A percentile compares a stretch with the other conserved stretches of the same genome.
Conservation (phyloP, 2,329 filamentous ascomycete genomes). For the Xylariaceae sp. region DNA sequence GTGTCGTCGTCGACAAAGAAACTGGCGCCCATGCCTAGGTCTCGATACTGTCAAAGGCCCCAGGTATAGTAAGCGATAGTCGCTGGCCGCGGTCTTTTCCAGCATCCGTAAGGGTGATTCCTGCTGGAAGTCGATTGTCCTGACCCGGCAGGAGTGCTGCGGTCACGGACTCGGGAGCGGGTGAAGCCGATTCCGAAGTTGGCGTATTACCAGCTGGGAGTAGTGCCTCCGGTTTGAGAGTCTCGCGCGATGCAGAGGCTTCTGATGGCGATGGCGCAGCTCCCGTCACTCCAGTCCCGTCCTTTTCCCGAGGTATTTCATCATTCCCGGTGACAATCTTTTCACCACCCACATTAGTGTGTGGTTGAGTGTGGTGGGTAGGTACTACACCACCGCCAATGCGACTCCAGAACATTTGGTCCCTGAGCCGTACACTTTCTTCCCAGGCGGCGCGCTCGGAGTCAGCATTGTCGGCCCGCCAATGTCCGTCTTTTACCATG, state of each 20-base stretch:
- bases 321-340: slow-evolving; percentile 33
- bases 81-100: slow-evolving; percentile 28
- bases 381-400: slow-evolving; percentile 89
- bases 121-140: slow-evolving; percentile 10
- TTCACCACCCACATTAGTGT: slow-evolving; percentile 22
- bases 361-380: slow-evolving; percentile 32
- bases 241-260: slow-evolving; percentile 9
- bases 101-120: slow-evolving; percentile 9
- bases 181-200: slow-evolving; percentile 1
- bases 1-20: no score
- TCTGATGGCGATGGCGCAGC: slow-evolving; percentile 8
- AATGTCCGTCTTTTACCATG: slow-evolving; percentile 88
- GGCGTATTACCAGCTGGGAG: slow-evolving; percentile 6
- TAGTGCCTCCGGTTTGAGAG: slow-evolving; percentile 6
- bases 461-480: slow-evolving; percentile 76
- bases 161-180: neutral
- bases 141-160: slow-evolving; percentile 2
- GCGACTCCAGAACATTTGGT: slow-evolving; percentile 96
- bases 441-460: slow-evolving; percentile 90
- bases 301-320: slow-evolving; percentile 22
- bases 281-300: slow-evolving; percentile 9
- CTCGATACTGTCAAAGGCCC: slow-evolving; percentile 20
- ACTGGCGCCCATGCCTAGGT: slow-evolving; percentile 11
- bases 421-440: slow-evolving; percentile 80
- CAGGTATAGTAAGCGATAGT: slow-evolving; percentile 35